Percentiles rank a stretch among this genome's conserved stretches.
Conservation (phyloP, 2,329 filamentous ascomycete species). For the Pseudogymnoascus sp. region DNA sequence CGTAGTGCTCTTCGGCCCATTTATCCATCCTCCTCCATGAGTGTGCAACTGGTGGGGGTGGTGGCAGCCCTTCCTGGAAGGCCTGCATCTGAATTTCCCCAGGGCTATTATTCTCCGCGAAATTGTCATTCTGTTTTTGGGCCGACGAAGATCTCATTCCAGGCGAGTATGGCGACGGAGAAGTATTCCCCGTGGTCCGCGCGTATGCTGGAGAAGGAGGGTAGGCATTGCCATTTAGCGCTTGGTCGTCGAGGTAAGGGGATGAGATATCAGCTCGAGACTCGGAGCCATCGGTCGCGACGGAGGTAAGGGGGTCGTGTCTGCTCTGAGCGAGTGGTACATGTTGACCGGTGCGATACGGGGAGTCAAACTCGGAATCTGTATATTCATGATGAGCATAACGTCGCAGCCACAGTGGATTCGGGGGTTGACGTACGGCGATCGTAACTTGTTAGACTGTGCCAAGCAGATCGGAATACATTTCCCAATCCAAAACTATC, state of each 20-base stretch:
- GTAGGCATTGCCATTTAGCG: constrained; percentile 50
- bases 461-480: constrained; percentile 83
- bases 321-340: constrained; percentile 78
- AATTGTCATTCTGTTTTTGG: constrained; percentile 53
- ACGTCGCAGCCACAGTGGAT: constrained; percentile 41
- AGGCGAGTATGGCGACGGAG: constrained; percentile 73
- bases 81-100: constrained; percentile 95
- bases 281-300: constrained; percentile 77
- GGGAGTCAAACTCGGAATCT: constrained; percentile 92
- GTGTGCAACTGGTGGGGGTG: constrained; percentile 76
- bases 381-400: constrained; percentile 20
- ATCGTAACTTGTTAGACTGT: constrained; percentile 66
- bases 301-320: constrained; percentile 73
- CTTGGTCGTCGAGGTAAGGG: constrained; percentile 67
- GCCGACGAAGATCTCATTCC: constrained; percentile 75
- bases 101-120: constrained; percentile 56
- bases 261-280: constrained; percentile 77
- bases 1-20: constrained; percentile 93
- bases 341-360: constrained; percentile 83
- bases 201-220: constrained; percentile 29
- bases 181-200: constrained; percentile 47
- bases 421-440: constrained; percentile 44
- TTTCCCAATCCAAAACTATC: constrained; percentile 43
- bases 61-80: constrained; percentile 85
- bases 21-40: constrained; percentile 91